phyloP scores from a whole-genome alignment of 176 grass and related monocot genomes.

The Alopecurus myosuroides region DNA sequence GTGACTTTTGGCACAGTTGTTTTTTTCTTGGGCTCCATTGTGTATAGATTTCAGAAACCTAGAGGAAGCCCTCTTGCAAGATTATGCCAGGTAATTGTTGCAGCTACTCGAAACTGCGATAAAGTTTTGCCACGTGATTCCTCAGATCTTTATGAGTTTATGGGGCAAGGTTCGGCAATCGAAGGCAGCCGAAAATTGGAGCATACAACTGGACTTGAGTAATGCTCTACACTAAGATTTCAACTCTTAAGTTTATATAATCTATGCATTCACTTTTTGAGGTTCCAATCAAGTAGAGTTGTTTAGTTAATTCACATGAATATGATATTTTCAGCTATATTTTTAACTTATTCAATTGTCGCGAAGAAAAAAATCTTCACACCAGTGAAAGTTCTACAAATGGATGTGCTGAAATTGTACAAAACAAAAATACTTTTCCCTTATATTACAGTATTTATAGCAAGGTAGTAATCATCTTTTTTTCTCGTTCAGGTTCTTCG shows the following conservation, averaged over 20 bases:
- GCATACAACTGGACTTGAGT: constrained; percentile 46
- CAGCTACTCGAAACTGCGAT: constrained; percentile 48
- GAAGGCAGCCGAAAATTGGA: constrained; percentile 47
- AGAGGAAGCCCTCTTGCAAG: constrained; percentile 72
- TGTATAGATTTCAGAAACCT: constrained; percentile 87
- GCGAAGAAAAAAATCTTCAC: neutral
- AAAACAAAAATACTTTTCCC: neutral
- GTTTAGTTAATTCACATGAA: neutral
- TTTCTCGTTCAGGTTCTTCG: constrained; percentile 47
- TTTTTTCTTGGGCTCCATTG: constrained; percentile 56
- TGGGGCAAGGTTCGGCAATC: constrained; percentile 45
- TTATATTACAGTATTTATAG: neutral
- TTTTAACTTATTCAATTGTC: neutral
- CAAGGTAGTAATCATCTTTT: neutral
- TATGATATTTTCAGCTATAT: neutral
- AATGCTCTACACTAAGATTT: neutral
- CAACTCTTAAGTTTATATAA: neutral
- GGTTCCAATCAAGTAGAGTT: neutral
- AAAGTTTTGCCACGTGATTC: constrained; percentile 51
- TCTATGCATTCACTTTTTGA: neutral
- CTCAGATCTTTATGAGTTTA: constrained; percentile 62
- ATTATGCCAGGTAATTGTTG: constrained; percentile 59
- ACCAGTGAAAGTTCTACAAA: neutral
- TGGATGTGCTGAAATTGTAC: neutral
- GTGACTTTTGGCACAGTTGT: constrained; percentile 43